phyloP scores from a whole-genome alignment of 2,329 filamentous ascomycete genomes.

The Stachybotrys chlorohalonatus region DNA sequence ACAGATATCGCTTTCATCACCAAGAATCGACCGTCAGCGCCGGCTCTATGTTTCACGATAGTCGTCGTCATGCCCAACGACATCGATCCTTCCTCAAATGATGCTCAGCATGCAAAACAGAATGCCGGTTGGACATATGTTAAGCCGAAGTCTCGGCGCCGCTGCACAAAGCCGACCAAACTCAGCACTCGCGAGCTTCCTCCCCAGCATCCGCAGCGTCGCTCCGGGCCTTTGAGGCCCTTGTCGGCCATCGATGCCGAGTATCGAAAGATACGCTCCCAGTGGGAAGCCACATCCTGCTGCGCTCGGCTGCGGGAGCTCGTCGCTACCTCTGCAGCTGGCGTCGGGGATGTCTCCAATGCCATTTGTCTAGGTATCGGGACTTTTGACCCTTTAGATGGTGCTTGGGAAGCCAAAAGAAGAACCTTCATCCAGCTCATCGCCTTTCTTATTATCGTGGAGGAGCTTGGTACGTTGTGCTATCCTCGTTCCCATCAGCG shows the following conservation, averaged over 20 bases:
- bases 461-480: slow-evolving; percentile 27
- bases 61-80: not conserved
- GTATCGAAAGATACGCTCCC: slow-evolving; percentile 14
- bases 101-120: not conserved
- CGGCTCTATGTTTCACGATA: too few relatives aligned
- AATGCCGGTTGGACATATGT: not conserved
- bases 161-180: not conserved
- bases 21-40: too few relatives aligned
- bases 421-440: slow-evolving; percentile 42
- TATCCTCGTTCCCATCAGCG: not conserved
- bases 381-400: slow-evolving; percentile 41
- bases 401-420: slow-evolving; percentile 33
- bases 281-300: slow-evolving; percentile 16
- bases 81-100: not conserved
- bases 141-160: not conserved
- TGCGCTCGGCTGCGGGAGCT: slow-evolving; percentile 23
- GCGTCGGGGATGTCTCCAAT: slow-evolving; percentile 5
- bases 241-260: slow-evolving; percentile 18
- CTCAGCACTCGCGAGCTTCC: not conserved
- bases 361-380: slow-evolving; percentile 49
- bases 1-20: too few relatives aligned
- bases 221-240: slow-evolving; percentile 6
- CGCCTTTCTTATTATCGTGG: slow-evolving; percentile 40
- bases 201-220: not conserved
- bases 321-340: slow-evolving; percentile 14